A percentile compares a stretch with the other conserved stretches of the same genome.
phyloP scores from a whole-genome alignment of 805 yeast genomes.

The Starmerella geochares region DNA sequence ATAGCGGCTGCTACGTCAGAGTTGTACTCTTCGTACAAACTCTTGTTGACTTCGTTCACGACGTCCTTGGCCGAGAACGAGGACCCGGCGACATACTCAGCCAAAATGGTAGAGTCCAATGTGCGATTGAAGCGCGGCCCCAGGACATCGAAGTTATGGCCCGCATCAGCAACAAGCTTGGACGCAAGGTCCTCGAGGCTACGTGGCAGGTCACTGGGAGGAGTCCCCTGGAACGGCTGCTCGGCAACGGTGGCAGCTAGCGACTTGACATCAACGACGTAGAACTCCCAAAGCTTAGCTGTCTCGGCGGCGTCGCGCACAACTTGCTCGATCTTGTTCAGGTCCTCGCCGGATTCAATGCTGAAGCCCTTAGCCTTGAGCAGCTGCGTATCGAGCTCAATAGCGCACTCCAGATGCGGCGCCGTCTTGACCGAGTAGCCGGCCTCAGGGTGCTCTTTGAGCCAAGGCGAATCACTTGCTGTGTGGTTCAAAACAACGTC shows the following conservation, averaged over 20 bases:
- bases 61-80: slow-evolving; percentile 34
- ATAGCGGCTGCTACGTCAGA: slow-evolving; percentile 56
- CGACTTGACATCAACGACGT: slow-evolving; percentile 45
- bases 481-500: slow-evolving; percentile 95
- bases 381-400: slow-evolving; percentile 66
- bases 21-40: slow-evolving; percentile 64
- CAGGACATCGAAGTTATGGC: slow-evolving; percentile 34
- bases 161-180: slow-evolving; percentile 37
- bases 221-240: slow-evolving; percentile 32
- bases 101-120: slow-evolving; percentile 43
- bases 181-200: slow-evolving; percentile 36
- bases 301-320: slow-evolving; percentile 39
- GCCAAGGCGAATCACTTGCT: slow-evolving; percentile 81
- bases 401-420: slow-evolving; percentile 77
- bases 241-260: slow-evolving; percentile 32
- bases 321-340: slow-evolving; percentile 55
- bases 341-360: slow-evolving; percentile 43
- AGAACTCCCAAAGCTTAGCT: slow-evolving; percentile 77
- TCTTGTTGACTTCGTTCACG: slow-evolving; percentile 67
- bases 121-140: slow-evolving; percentile 47
- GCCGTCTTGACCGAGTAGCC: slow-evolving; percentile 83
- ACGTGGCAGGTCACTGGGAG: slow-evolving; percentile 38
- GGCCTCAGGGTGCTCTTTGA: slow-evolving; percentile 74
- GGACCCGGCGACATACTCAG: slow-evolving; percentile 39
- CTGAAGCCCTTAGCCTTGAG: slow-evolving; percentile 47